Conservation (phyloP, 345 rosid species). For the Hevea brasiliensis region DNA sequence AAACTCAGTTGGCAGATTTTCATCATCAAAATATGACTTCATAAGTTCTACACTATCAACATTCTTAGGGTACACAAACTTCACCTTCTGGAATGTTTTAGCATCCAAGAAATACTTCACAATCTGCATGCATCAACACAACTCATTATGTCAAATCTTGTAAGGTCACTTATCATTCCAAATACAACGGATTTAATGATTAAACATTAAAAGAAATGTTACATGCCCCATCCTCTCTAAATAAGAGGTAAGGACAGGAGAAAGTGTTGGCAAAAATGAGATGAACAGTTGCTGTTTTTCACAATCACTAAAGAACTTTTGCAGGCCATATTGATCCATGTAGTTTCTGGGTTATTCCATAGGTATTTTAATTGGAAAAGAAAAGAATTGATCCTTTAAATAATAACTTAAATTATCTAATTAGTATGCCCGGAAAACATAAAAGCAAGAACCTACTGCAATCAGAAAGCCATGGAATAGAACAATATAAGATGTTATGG, state of each 20-base stretch:
- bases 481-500: neutral
- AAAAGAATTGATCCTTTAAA: neutral
- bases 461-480: neutral
- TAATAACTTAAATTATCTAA: neutral
- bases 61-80: slow-evolving; percentile 90
- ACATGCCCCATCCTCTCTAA: neutral
- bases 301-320: neutral
- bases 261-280: too few relatives aligned
- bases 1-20: slow-evolving; percentile 77
- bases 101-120: slow-evolving; percentile 87
- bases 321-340: too few relatives aligned
- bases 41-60: slow-evolving; percentile 73
- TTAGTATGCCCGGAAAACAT: neutral
- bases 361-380: neutral
- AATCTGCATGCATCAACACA: slow-evolving; percentile 40
- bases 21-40: slow-evolving; percentile 70
- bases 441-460: neutral
- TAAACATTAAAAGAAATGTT: neutral
- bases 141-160: neutral
- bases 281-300: neutral
- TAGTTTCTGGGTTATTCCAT: neutral
- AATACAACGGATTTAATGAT: neutral
- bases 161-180: neutral
- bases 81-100: slow-evolving; percentile 84
- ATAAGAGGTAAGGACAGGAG: neutral